Base-by-base conservation (phyloP, 345 rosid species). In the Eucalyptus marginata region DNA sequence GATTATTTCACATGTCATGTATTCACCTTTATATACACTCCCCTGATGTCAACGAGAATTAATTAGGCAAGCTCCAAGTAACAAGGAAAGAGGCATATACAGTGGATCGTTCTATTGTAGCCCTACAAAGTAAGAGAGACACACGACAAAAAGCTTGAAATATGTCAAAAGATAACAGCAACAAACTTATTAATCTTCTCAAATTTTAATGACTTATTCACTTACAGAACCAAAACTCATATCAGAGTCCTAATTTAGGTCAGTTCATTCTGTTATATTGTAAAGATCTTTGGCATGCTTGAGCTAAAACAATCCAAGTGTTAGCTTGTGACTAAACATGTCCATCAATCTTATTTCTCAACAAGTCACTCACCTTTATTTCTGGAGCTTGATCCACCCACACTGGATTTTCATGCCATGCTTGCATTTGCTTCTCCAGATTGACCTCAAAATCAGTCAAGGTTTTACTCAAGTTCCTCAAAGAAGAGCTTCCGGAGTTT, bases 401-500 rank as follows among this genome's bases (percentile, higher is more conserved):
- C 3, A 93, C 91, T 46, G 98, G 94, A 90, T 96, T 96, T 89
- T 92, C 97, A 92, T 95, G 95, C 99, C 99, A 97, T 87, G 86
- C 87, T 90, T 90, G 94, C 89, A 97, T 62, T 87, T 97, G 99
- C 86, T 92, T 94, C 91, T 96, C 96, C 46, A 94, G 89, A 92
- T 94, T 93, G 47, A 93, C 85, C 88, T 91, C 92, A 31, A 93
- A 85, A 12, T 92, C 92, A 58, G 87, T 87, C 66, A 95, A 85
- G 40, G 91, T 87, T 87, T 86, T 93, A 89, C 87, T 92, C 86
- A 90, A 94, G 90, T 92, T 93, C 91, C 52, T 90, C 91, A 91
- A 86, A 62, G 90, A 87, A 86, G 93, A 89, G 89, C 88, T 91
- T 87, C 87, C 14, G 10, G 88, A 88, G 87, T 86, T 92, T 49